These are phyloP conservation scores for Fusarium concolor DNA, from an alignment of 2,329 filamentous ascomycete species.

Conservation along the genomic window DNA sequence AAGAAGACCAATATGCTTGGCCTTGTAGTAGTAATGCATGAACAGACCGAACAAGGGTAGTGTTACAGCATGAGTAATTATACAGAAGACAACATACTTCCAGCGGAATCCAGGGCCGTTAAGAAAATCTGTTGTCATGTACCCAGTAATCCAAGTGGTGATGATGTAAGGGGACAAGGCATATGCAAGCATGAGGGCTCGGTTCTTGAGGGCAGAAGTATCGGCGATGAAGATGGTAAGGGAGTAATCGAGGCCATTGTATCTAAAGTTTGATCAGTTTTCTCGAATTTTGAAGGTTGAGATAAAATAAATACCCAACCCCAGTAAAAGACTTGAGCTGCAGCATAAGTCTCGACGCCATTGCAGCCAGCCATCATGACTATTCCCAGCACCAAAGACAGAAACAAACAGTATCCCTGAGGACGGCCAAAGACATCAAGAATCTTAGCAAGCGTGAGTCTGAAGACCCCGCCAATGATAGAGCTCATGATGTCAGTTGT, in stretches of 20 bases:
- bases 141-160: not conserved
- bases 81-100: too few relatives aligned
- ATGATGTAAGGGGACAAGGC: conserved; percentile 56
- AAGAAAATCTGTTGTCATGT: not conserved
- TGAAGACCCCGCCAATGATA: conserved; percentile 59
- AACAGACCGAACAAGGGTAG: too few relatives aligned
- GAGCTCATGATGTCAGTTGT: conserved; percentile 21
- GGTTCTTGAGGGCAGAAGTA: conserved; percentile 72
- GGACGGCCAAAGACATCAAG: conserved; percentile 73
- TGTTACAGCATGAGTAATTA: too few relatives aligned
- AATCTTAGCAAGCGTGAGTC: conserved; percentile 72
- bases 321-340: conserved; percentile 73
- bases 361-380: conserved; percentile 71
- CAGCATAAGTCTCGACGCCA: conserved; percentile 58
- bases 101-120: not conserved
- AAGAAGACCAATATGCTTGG: too few relatives aligned
- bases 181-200: conserved; percentile 61
- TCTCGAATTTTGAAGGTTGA: not conserved
- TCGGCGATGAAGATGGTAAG: conserved; percentile 75
- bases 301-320: conserved; percentile 57
- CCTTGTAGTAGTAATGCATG: too few relatives aligned
- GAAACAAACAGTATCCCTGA: conserved; percentile 56
- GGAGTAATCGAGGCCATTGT: conserved; percentile 62
- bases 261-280: too few relatives aligned
- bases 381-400: conserved; percentile 63